Conservation (phyloP, 2,329 filamentous ascomycete species). For the Dothistroma septosporum region DNA sequence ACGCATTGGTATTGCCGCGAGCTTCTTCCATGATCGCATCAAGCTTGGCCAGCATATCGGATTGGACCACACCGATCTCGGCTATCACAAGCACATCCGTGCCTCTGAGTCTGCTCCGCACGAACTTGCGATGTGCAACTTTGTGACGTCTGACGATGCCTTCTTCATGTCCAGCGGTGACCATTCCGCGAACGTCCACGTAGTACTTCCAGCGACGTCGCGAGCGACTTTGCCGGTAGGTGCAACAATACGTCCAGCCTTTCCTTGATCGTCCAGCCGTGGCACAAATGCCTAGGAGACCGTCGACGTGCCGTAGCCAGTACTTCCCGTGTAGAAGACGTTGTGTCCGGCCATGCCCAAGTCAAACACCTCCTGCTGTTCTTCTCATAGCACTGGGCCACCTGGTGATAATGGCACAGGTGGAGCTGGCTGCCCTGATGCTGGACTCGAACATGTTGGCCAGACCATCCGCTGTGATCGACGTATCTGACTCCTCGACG, state of each 20-base stretch:
- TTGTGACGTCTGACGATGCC: conserved; percentile 28
- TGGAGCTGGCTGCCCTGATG: not conserved
- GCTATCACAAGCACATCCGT: conserved; percentile 56
- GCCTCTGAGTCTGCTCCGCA: conserved; percentile 26
- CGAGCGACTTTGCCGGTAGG: conserved; percentile 59
- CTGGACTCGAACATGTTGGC: not conserved
- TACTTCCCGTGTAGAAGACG: conserved; percentile 62
- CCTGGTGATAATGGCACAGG: not conserved
- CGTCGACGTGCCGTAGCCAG: conserved; percentile 57
- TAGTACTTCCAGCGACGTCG: conserved; percentile 53
- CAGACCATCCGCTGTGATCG: not conserved
- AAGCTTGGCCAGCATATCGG: conserved; percentile 48
- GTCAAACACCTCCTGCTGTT: conserved; percentile 16
- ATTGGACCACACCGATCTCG: not conserved
- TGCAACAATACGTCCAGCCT: conserved; percentile 50
- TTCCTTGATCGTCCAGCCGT: conserved; percentile 34
- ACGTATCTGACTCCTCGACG: not conserved
- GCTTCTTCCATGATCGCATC: conserved; percentile 41
- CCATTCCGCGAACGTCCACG: conserved; percentile 56
- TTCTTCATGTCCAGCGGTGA: conserved; percentile 44
- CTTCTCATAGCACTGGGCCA: not conserved
- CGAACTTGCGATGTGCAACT: conserved; percentile 34
- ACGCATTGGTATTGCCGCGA: conserved; percentile 19
- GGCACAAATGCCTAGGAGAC: conserved; percentile 49
- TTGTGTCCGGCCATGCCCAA: conserved; percentile 46